Evolutionary conservation across 2,329 filamentous ascomycete species (phyloP).

Genomic region (Cladosporium sp.): DNA sequence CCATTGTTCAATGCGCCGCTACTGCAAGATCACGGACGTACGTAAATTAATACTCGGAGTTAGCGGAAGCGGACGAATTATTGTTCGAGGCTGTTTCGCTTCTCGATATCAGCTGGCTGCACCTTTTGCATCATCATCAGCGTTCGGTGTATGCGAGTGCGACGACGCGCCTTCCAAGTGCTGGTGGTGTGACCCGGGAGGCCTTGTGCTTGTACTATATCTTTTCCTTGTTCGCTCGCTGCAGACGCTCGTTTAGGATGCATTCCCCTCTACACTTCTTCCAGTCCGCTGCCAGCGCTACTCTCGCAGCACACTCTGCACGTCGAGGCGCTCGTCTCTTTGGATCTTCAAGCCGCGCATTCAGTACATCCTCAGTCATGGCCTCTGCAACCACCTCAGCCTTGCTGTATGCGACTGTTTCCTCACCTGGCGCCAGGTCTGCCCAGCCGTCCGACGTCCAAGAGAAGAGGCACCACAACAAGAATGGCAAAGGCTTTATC

Average conservation of each 20-base stretch:
- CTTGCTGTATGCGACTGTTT: constrained; percentile 44
- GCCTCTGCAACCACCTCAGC: constrained; percentile 33
- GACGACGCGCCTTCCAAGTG: constrained; percentile 11
- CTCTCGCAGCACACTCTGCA: constrained; percentile 1
- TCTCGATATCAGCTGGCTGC: not conserved
- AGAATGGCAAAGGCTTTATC: constrained; percentile 55
- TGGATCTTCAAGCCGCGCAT: not conserved
- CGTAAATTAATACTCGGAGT: not conserved
- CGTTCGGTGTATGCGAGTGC: constrained; percentile 6
- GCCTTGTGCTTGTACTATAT: not conserved
- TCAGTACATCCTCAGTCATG: constrained; percentile 24
- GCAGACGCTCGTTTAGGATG: constrained; percentile 10
- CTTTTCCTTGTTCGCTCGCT: constrained; percentile 7
- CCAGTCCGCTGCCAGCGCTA: not conserved
- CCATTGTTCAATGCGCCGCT: not conserved
- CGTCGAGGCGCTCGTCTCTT: not conserved
- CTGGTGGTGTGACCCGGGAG: constrained; percentile 10
- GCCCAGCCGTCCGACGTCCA: constrained; percentile 48
- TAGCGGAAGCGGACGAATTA: not conserved
- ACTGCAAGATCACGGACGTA: not conserved
- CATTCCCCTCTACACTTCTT: constrained; percentile 3
- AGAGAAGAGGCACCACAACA: constrained; percentile 53
- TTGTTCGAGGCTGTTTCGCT: not conserved
- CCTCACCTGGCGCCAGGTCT: constrained; percentile 38
- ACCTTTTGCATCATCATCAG: constrained; percentile 2